phyloP scores from a whole-genome alignment of 192 early-diverging fungal genomes.

The Cladochytrium replicatum region DNA sequence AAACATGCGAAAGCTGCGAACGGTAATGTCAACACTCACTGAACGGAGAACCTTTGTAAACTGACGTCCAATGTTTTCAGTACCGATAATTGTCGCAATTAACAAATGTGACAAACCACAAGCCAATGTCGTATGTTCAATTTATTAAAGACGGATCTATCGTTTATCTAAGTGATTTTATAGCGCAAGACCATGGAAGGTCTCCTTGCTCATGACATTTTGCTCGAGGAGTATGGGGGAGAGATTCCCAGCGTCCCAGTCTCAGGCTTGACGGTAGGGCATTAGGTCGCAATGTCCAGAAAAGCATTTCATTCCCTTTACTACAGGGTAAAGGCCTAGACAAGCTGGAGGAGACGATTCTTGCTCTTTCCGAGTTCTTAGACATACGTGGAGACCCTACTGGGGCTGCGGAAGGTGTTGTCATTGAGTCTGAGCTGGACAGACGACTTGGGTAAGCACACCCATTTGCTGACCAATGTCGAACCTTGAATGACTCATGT shows the following conservation, averaged over 20 bases:
- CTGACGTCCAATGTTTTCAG: not conserved
- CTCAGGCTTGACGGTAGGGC: conserved; percentile 66
- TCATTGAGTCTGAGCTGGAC: conserved; percentile 83
- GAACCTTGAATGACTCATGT: conserved; percentile 1
- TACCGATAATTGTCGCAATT: conserved; percentile 90
- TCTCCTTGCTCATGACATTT: conserved; percentile 66
- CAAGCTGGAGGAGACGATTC: conserved; percentile 79
- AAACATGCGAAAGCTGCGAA: conserved; percentile 75
- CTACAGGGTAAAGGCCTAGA: conserved; percentile 68
- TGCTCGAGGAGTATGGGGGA: conserved; percentile 86
- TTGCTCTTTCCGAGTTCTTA: conserved; percentile 74
- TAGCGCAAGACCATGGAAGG: conserved; percentile 44
- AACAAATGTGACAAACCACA: conserved; percentile 97
- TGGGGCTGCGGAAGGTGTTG: conserved; percentile 68
- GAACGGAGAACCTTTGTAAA: not conserved
- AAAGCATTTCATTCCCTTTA: not conserved
- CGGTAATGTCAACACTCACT: conserved; percentile 10
- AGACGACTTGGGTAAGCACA: conserved; percentile 62
- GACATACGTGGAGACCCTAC: conserved; percentile 76
- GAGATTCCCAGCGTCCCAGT: conserved; percentile 85
- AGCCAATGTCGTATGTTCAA: conserved; percentile 17
- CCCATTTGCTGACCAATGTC: no score
- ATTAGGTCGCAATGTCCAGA: not conserved
- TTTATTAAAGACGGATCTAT: not conserved
- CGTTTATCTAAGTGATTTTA: not conserved